A percentile compares a stretch with the other conserved stretches of the same genome.
phyloP scores from a whole-genome alignment of 2,329 filamentous ascomycete genomes.

The Penicillium aurantiogriseum region DNA sequence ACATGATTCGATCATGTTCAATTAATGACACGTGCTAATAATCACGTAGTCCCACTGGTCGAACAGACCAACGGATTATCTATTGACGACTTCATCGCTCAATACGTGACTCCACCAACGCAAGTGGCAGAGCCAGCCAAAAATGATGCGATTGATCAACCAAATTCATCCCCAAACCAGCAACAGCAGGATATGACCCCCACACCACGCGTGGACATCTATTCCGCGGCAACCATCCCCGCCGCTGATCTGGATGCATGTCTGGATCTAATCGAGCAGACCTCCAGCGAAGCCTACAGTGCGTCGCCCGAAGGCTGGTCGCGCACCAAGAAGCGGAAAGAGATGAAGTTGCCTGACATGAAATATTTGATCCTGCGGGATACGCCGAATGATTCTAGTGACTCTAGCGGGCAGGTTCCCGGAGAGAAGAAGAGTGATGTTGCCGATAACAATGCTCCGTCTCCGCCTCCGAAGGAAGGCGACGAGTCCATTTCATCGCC shows the following conservation, averaged over 20 bases:
- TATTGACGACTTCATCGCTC: slow-evolving; percentile 38
- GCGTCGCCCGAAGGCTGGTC: slow-evolving; percentile 56
- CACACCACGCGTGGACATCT: slow-evolving; percentile 26
- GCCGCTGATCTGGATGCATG: slow-evolving; percentile 48
- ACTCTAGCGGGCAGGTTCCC: not conserved
- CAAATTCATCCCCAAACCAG: not conserved
- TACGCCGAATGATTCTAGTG: not conserved
- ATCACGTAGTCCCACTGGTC: slow-evolving; percentile 31
- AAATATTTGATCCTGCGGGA: slow-evolving; percentile 53
- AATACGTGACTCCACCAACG: slow-evolving; percentile 30
- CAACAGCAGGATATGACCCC: slow-evolving; percentile 11
- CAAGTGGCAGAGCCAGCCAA: slow-evolving; percentile 8
- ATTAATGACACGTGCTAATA: slow-evolving; percentile 16
- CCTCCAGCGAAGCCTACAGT: slow-evolving; percentile 54
- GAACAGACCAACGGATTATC: slow-evolving; percentile 45
- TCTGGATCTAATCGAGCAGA: slow-evolving; percentile 53
- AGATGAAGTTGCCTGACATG: slow-evolving; percentile 61
- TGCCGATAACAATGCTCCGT: not conserved
- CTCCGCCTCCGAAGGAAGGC: not conserved
- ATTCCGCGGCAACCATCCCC: slow-evolving; percentile 40
- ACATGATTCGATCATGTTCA: not conserved
- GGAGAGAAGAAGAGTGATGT: not conserved
- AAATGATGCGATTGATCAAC: slow-evolving; percentile 3
- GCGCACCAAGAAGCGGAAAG: slow-evolving; percentile 50
- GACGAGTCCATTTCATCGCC: not conserved